phyloP scores from a whole-genome alignment of 208 protist species.

The Trypanosomatidae sp. region DNA sequence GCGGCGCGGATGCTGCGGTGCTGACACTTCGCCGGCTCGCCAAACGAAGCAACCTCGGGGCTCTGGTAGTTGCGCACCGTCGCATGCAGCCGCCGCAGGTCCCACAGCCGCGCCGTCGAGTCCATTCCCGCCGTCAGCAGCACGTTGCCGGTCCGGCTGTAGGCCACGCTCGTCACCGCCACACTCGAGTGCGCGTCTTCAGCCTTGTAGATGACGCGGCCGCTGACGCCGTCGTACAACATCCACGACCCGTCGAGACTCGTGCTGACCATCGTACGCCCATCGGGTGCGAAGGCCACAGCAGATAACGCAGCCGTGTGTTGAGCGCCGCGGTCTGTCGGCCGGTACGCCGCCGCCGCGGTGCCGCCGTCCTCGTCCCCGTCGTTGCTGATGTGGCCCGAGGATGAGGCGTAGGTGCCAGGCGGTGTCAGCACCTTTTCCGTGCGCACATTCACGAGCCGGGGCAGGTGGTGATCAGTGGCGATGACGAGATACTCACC shows the following conservation, averaged over 20 bases:
- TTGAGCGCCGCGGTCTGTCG: constrained; percentile 23
- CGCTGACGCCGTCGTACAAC: constrained; percentile 77
- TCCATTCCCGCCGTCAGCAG: constrained; percentile 87
- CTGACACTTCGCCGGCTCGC: constrained; percentile 67
- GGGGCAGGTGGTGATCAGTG: constrained; percentile 69
- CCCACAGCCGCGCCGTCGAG: constrained; percentile 77
- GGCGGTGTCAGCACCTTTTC: constrained; percentile 58
- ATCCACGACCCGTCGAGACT: constrained; percentile 76
- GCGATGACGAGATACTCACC: constrained; percentile 80
- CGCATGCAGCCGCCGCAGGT: constrained; percentile 50
- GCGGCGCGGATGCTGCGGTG: constrained; percentile 71
- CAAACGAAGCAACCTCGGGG: constrained; percentile 71
- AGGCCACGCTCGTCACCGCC: constrained; percentile 77
- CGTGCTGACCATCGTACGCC: constrained; percentile 59
- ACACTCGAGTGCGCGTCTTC: constrained; percentile 71
- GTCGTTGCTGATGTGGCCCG: constrained; percentile 8
- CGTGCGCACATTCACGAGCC: constrained; percentile 71
- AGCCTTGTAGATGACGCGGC: constrained; percentile 53
- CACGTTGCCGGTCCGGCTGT: constrained; percentile 79
- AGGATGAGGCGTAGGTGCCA: constrained; percentile 26
- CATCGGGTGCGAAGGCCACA: constrained; percentile 59
- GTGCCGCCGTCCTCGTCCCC: constrained; percentile 14
- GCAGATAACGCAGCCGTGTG: constrained; percentile 73
- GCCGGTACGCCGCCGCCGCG: constrained; percentile 6
- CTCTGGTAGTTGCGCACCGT: constrained; percentile 25